Evolutionary conservation across 2,329 filamentous ascomycete species (phyloP).

Genomic region (Fonsecaea erecta): DNA sequence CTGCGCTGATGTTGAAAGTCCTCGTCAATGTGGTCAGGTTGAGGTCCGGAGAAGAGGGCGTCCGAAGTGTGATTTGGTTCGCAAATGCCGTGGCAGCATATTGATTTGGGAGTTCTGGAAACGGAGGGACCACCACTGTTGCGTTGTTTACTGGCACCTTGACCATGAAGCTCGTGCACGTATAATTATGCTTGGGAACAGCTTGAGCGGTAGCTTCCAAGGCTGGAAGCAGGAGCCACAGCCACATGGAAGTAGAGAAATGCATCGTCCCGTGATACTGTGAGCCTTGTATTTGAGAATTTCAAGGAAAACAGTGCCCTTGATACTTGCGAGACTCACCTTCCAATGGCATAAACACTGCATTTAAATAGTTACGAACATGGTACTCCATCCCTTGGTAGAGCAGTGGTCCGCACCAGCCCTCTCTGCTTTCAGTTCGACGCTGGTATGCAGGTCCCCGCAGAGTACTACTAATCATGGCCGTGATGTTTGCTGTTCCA

Average conservation of each 20-base stretch:
- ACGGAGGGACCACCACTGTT: constrained; percentile 27
- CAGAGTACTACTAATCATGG: not conserved
- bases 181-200: constrained; percentile 25
- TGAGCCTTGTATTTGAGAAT: not conserved
- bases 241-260: constrained; percentile 1
- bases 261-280: constrained; percentile 14
- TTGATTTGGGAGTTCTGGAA: constrained; percentile 24
- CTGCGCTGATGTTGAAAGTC: constrained; percentile 71
- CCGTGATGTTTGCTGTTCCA: not conserved
- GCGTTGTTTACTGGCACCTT: constrained; percentile 27
- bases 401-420: not conserved
- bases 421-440: not conserved
- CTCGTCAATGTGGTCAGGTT: constrained; percentile 80
- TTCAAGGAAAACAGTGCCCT: not conserved
- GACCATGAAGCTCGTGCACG: constrained; percentile 30
- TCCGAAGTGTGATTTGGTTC: constrained; percentile 81
- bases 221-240: constrained; percentile 16
- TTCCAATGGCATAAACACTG: not conserved
- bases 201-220: constrained; percentile 10
- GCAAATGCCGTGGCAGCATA: constrained; percentile 26
- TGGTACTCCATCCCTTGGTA: not conserved
- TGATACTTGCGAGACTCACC: not conserved
- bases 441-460: not conserved
- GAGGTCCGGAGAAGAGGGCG: constrained; percentile 70
- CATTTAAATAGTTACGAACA: not conserved